Evolutionary conservation across 768 basidiomycete genomes (phyloP), one percentile per base, ranked within the genome.

Genomic region (Suillus subalutaceus): DNA sequence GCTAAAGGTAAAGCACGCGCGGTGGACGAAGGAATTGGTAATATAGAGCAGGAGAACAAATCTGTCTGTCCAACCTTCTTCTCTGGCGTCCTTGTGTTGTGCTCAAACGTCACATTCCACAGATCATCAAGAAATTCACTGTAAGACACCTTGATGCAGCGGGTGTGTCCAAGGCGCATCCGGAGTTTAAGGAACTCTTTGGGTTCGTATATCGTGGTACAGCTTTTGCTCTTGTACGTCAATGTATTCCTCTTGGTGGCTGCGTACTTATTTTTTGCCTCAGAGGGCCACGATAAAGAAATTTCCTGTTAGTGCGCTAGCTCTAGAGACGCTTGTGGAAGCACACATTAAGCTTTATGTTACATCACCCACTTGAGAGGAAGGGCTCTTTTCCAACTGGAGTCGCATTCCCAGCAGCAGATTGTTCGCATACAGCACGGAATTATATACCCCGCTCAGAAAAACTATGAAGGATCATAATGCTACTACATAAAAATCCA

Each of bases 41-140:
- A 79, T 64, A 70, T 85, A 50, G 89, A 91, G 77, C 84, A 80
- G 69, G 79, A 81, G 6, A 91, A 90, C 72, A 91, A 88, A 74
- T 82, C 82, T 67, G 90, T 90, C 67, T 70, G 83, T 75, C 18
- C 16, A 32, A 55, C 23, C 23, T 26, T n/a, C 13, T 26, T 30
- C 20, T 20, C 23, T 30, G 8, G 8, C 3, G 13, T 62, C 13
- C n/a, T 13, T 56, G 8, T 13, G 30, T 35, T 15, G 32, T 3
- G 3, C 38, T 59, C 18, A 32, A 35, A 43, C 6, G 3, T 37
- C 8, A 44, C 20, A 26, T 32, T 16, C 26, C 9, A 20, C 62
- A 82, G 84, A 72, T 77, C 50, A 69, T 85, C 32, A 84, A 84
- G 74, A 78, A 75, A 62, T 69, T 77, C 30, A 74, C 80, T 9